These are phyloP conservation scores for Periglandula ipomoeae DNA, from an alignment of 2,329 filamentous ascomycete genomes.

Conservation along the genomic window DNA sequence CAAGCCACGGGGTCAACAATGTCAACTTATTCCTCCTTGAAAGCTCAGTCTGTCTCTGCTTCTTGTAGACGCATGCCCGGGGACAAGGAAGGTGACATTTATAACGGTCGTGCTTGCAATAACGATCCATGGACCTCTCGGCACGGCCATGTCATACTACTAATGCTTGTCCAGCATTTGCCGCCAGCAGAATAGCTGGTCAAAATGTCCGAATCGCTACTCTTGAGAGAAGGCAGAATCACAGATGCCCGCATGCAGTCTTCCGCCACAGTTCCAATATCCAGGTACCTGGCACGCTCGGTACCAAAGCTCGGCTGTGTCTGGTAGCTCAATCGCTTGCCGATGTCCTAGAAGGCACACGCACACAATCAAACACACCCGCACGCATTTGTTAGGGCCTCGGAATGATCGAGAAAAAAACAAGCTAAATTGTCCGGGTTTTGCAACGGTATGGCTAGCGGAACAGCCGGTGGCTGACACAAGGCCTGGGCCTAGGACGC, in stretches of 20 bases:
- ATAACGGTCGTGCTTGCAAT: neutral
- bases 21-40: neutral
- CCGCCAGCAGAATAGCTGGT: neutral
- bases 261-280: neutral
- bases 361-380: neutral
- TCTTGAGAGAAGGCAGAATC: neutral
- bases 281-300: neutral
- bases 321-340: neutral
- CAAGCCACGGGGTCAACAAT: neutral
- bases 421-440: neutral
- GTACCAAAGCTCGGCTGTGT: neutral
- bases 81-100: neutral
- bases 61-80: too few relatives aligned
- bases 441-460: neutral
- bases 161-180: neutral
- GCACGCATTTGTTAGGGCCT: too few relatives aligned
- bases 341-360: neutral
- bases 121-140: neutral
- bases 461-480: neutral
- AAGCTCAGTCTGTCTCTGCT: neutral
- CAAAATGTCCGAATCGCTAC: neutral
- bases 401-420: too few relatives aligned
- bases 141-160: neutral
- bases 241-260: constrained; percentile 2
- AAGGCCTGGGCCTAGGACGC: neutral